Evolutionary conservation across 1,284 basidiomycete genomes (phyloP), one percentile per base, ranked within the genome.

Genomic region (Rhodotorula sp.): DNA sequence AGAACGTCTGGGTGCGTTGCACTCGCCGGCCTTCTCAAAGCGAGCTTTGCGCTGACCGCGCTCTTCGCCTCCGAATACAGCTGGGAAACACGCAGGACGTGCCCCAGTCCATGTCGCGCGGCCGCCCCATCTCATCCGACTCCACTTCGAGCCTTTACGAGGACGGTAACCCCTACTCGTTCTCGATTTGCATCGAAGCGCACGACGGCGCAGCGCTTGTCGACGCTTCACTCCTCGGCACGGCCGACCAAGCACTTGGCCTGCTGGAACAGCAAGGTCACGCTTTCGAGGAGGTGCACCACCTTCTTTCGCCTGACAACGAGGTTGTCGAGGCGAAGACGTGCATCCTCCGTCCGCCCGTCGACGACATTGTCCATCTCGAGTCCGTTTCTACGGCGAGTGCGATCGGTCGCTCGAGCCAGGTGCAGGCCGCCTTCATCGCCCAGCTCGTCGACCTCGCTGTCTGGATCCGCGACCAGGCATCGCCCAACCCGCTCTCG

Each of bases 161-260:
- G 50, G 72, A 78, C 27, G 90, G 90, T 78, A 86, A 89, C 75
- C 89, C 90, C 0, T 80, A 80, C 52, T 89, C 89, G 52, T 93
- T 88, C 78, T 88, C 92, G 76, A 86, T 95, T 53, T 93, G 91
- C 81, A 87, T 95, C 72, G 91, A 93, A 80, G 92, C 91, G 79
- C 89, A 91, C 78, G 91, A 94, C 74, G 82, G 87, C 54, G 89
- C 89, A 13, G 85, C 87, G 19, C 88, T 91, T 81, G 85, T 85
- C 17, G 70, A 84, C 0, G 83, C 86, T 27, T 87, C 89, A 74
- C 80, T 91, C 34, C 85, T 88, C 61, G 59, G 55, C 34, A 44
- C n/a, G 34, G 68, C 68, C 14, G 64, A 72, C n/a, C 56, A 61
- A 23, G 61, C 45, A 0, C 66, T 76, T 58, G 58, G 62, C 66